These are phyloP conservation scores for Globisporangium alternatum DNA, from an alignment of 352 stramenopile genomes.

Conservation along the genomic window DNA sequence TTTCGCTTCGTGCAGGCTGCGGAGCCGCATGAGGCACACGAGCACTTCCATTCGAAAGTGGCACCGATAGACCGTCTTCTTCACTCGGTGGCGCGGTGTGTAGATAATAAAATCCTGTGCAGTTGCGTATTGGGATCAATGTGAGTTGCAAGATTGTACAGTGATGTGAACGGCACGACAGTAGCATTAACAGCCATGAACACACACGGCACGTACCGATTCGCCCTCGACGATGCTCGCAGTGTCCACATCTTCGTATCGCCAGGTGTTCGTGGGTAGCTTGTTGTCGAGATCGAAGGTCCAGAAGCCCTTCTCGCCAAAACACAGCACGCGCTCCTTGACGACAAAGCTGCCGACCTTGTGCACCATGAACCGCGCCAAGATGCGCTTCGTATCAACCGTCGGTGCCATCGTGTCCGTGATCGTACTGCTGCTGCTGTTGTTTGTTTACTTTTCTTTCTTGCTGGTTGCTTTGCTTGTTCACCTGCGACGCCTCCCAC, in stretches of 20 bases:
- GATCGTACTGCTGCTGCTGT: neutral
- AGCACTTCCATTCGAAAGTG: conserved; percentile 83
- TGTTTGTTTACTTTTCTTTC: neutral
- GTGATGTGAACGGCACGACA: neutral
- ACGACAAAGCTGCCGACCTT: conserved; percentile 81
- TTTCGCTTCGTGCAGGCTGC: conserved; percentile 56
- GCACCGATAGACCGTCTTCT: conserved; percentile 80
- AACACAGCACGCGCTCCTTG: conserved; percentile 83
- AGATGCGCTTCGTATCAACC: conserved; percentile 59
- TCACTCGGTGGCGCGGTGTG: conserved; percentile 73
- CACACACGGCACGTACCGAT: conserved; percentile 25
- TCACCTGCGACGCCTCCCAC: neutral
- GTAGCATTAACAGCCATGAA: neutral
- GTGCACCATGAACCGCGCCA: conserved; percentile 81
- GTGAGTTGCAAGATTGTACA: neutral
- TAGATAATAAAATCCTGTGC: conserved; percentile 66
- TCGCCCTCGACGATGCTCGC: conserved; percentile 62
- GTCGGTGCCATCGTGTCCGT: neutral
- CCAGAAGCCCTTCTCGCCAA: conserved; percentile 70
- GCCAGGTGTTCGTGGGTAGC: conserved; percentile 76
- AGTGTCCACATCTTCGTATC: conserved; percentile 74
- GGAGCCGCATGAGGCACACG: conserved; percentile 73
- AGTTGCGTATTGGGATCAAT: neutral
- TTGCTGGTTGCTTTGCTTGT: neutral
- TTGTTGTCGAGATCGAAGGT: conserved; percentile 72